Conservation (phyloP, 1,284 basidiomycete genomes). For the Malassezia slooffiae region DNA sequence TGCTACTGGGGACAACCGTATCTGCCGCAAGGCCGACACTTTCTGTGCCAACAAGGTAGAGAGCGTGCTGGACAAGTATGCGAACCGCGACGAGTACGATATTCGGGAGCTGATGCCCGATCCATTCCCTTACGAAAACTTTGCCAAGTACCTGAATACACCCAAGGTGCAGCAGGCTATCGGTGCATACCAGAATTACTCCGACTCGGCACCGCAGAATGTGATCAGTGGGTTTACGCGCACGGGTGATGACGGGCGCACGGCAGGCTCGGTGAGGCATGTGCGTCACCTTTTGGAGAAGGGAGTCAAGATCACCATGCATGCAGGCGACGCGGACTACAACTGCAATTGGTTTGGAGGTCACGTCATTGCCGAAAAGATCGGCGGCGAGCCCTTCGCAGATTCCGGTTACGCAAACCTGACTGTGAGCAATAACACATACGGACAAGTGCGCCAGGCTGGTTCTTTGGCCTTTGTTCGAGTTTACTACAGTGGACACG, state of each 20-base stretch:
- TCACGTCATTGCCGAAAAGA: slow-evolving; percentile 19
- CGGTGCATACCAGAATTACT: slow-evolving; percentile 29
- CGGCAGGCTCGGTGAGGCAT: slow-evolving; percentile 19
- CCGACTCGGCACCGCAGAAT: slow-evolving; percentile 17
- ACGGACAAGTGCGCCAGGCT: slow-evolving; percentile 25
- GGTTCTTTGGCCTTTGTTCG: slow-evolving; percentile 25
- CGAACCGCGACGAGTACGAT: slow-evolving; percentile 30
- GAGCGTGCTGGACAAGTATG: slow-evolving; percentile 16
- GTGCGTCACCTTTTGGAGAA: slow-evolving; percentile 19
- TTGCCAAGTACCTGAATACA: slow-evolving; percentile 26
- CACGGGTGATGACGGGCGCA: slow-evolving; percentile 26
- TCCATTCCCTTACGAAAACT: slow-evolving; percentile 29
- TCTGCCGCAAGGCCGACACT: slow-evolving; percentile 26
- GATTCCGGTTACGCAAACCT: slow-evolving; percentile 23
- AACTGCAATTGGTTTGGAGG: slow-evolving; percentile 30
- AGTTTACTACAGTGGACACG: slow-evolving; percentile 29
- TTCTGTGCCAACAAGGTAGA: slow-evolving; percentile 27
- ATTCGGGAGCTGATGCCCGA: slow-evolving; percentile 28
- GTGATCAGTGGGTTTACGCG: slow-evolving; percentile 19
- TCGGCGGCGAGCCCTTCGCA: slow-evolving; percentile 17
- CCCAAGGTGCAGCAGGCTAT: slow-evolving; percentile 21
- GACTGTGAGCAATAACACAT: slow-evolving; percentile 11
- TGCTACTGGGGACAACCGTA: slow-evolving; percentile 15
- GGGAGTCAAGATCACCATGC: slow-evolving; percentile 23
- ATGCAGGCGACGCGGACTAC: slow-evolving; percentile 31